A percentile compares a stretch with the other conserved stretches of the same genome.
Evolutionary conservation across 2,329 filamentous ascomycete species (phyloP).

Genomic region (Hyphodiscus sp.): DNA sequence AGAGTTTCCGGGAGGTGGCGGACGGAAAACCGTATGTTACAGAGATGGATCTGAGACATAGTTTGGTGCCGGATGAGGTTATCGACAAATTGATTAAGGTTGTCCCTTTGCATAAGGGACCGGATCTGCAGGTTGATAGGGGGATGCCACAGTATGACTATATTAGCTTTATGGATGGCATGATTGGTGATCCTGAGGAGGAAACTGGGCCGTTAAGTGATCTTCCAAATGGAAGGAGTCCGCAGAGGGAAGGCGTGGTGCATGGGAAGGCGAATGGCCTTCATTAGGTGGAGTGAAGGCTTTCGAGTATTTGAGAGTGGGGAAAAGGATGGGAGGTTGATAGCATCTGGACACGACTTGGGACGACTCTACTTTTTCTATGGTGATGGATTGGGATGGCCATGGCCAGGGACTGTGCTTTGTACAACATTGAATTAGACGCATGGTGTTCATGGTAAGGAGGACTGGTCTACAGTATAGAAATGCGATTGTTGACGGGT

Average conservation of each 20-base stretch:
- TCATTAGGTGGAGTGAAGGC: slow-evolving; percentile 1
- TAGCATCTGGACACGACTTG: not conserved
- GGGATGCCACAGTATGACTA: slow-evolving; percentile 90
- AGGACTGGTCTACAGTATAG: not conserved
- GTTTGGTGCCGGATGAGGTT: slow-evolving; percentile 90
- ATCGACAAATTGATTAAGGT: slow-evolving; percentile 86
- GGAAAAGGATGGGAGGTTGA: too few species aligned
- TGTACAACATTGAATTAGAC: not conserved
- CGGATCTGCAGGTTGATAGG: slow-evolving; percentile 79
- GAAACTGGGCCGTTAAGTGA: slow-evolving; percentile 14
- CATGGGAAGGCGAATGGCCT: slow-evolving; percentile 10
- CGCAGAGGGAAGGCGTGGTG: slow-evolving; percentile 7
- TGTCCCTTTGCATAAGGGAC: slow-evolving; percentile 78
- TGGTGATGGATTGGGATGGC: slow-evolving; percentile 2
- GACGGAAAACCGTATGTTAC: slow-evolving; percentile 99
- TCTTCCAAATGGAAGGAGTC: slow-evolving; percentile 23
- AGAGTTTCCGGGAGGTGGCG: slow-evolving; percentile 94
- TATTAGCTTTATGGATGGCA: slow-evolving; percentile 90
- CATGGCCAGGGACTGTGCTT: not conserved
- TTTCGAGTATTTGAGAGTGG: too few species aligned
- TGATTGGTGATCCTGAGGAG: slow-evolving; percentile 44
- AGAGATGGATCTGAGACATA: slow-evolving; percentile 92
- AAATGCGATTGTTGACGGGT: not conserved
- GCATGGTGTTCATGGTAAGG: not conserved
- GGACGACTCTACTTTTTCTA: not conserved